Percentiles rank a stretch among this genome's conserved stretches.
These are phyloP conservation scores for Neonectria neomacrospora DNA, from an alignment of 2,329 filamentous ascomycete genomes.

Conservation along the genomic window DNA sequence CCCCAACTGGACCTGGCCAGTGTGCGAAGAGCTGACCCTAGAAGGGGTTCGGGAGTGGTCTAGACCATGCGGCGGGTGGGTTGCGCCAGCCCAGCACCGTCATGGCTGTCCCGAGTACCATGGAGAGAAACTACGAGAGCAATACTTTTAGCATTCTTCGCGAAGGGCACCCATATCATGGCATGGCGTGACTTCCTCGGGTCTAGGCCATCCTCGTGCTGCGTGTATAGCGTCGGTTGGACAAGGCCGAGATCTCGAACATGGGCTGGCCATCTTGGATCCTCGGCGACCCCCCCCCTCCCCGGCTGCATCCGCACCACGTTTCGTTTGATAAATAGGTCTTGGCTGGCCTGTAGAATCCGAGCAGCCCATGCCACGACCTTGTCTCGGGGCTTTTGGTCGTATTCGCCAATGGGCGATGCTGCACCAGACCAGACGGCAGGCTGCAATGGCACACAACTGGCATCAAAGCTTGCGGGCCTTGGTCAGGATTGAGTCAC, in stretches of 20 bases:
- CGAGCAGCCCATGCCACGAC: too few relatives aligned
- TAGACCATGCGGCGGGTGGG: slow-evolving; percentile 20
- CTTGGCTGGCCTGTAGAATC: too few relatives aligned
- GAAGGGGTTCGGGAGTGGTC: slow-evolving; percentile 12
- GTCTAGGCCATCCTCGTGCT: not conserved
- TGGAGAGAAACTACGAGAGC: too few relatives aligned
- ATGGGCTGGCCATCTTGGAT: not conserved
- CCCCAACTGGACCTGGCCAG: not conserved
- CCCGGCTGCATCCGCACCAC: not conserved
- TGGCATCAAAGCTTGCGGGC: not conserved
- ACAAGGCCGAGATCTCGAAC: not conserved
- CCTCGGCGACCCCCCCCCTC: not conserved
- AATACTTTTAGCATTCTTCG: too few relatives aligned
- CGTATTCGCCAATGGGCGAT: not conserved
- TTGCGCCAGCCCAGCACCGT: too few relatives aligned
- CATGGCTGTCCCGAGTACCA: too few relatives aligned
- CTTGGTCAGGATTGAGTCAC: too few relatives aligned
- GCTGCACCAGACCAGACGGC: not conserved
- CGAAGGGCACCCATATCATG: not conserved
- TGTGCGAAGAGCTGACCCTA: too few relatives aligned
- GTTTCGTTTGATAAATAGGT: not conserved
- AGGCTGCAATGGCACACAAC: not conserved
- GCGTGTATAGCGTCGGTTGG: not conserved
- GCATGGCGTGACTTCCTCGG: not conserved
- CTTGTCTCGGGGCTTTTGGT: not conserved